phyloP scores from a whole-genome alignment of 768 basidiomycete species.

The Lactarius sanguifluus region DNA sequence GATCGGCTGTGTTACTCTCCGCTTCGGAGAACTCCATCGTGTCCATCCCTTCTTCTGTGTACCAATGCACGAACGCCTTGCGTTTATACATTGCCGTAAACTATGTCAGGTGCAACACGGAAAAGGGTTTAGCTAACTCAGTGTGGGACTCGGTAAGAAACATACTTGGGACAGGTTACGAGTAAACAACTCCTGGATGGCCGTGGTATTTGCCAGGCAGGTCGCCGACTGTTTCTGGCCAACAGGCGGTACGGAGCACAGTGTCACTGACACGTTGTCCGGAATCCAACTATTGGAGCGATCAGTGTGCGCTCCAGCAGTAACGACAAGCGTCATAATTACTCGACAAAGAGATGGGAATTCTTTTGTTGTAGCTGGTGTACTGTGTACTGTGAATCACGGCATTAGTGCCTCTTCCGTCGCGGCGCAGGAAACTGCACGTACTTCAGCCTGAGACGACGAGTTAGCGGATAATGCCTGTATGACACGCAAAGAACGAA shows the following conservation, averaged over 20 bases:
- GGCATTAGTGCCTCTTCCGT: constrained; percentile 19
- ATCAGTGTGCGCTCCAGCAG: not conserved
- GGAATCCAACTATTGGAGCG: constrained; percentile 72
- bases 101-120: constrained; percentile 39
- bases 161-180: constrained; percentile 62
- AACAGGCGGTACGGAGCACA: constrained; percentile 81
- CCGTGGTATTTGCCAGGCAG: constrained; percentile 74
- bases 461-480: constrained; percentile 34
- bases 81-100: constrained; percentile 82
- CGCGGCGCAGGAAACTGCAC: constrained; percentile 24
- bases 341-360: constrained; percentile 79
- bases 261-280: constrained; percentile 82
- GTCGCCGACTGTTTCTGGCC: constrained; percentile 74
- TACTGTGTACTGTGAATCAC: constrained; percentile 55
- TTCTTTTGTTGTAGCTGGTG: constrained; percentile 74
- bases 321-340: constrained; percentile 32
- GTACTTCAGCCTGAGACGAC: constrained; percentile 34
- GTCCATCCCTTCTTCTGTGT: constrained; percentile 91
- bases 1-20: constrained; percentile 76
- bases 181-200: constrained; percentile 84
- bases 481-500: constrained; percentile 31
- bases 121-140: not conserved
- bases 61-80: constrained; percentile 88
- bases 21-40: constrained; percentile 83
- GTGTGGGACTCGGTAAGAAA: not conserved